Base-by-base conservation (phyloP, 352 stramenopile genomes). In the Phytophthora citricola region DNA sequence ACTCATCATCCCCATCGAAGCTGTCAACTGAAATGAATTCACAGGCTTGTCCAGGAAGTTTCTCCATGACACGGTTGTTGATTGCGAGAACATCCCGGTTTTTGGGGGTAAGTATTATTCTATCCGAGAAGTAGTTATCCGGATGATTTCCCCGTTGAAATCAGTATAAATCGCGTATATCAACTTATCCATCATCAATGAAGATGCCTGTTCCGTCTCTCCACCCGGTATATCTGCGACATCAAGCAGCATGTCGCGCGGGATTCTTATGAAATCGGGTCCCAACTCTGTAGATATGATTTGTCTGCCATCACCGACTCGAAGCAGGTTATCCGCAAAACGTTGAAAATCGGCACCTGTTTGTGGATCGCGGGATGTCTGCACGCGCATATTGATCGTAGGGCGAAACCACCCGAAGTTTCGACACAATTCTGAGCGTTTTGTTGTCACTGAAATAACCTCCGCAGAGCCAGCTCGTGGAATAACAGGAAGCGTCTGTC, bases 401-500 rank as follows among this genome's bases (percentile, higher is more conserved):
- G 53, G 31, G 3, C 43, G 36, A 0, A 53, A 17, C 4, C 41
- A 53, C 10, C 46, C 29, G 24, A 64, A 57, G 12, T 46, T 6
- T 11, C 2, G 5, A 40, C 43, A 54, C 20, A 47, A 15, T 7
- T 17, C 2, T 4, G 43, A 55, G 17, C 44, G 14, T 17, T 58
- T 58, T 5, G 58, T 8, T 9, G 38, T 43, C 12, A 24, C 26
- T 0, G 45, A 57, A 26, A 63, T 49, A 17, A 63, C 20, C 11
- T 56, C 34, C 26, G 17, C 45, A 1, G 45, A 36, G 5, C 45
- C 26, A 3, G 45, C 36, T 15, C 46, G 6, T 17, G 56, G 43
- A 15, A 63, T 54, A 9, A 61, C 44, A 1, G 32, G 32, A 17
- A 63, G 34, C 1, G 44, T 55, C 29, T 54, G 55, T 1, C 55